A percentile compares a stretch with the other conserved stretches of the same genome.
Evolutionary conservation across 306 rosid species (phyloP).

Genomic region (Vigna unguiculata): DNA sequence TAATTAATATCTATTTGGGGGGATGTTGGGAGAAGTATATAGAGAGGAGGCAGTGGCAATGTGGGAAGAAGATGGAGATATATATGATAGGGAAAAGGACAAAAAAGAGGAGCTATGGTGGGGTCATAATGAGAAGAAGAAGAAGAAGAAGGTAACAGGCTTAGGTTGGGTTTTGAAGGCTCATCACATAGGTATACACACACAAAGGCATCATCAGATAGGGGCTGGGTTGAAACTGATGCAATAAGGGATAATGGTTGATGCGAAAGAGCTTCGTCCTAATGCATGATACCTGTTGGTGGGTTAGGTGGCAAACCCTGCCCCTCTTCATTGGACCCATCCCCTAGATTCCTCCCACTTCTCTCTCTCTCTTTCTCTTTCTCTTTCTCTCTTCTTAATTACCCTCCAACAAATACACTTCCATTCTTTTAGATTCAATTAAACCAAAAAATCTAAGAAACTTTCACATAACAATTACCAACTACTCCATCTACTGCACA

Average conservation of each 20-base stretch:
- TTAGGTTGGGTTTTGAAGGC: slow-evolving; percentile 39
- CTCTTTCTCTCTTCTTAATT: neutral
- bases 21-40: slow-evolving; percentile 30
- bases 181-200: slow-evolving; percentile 26
- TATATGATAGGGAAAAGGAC: slow-evolving; percentile 39
- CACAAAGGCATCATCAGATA: neutral
- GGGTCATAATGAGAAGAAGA: slow-evolving; percentile 41
- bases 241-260: slow-evolving; percentile 62
- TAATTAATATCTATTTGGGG: slow-evolving; percentile 7
- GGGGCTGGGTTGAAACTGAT: slow-evolving; percentile 33
- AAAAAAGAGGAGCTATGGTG: slow-evolving; percentile 53
- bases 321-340: slow-evolving; percentile 92
- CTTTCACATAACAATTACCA: too few species aligned
- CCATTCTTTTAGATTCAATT: slow-evolving; percentile 17
- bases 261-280: slow-evolving; percentile 78
- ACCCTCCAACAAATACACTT: slow-evolving; percentile 13
- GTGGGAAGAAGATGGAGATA: slow-evolving; percentile 12
- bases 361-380: slow-evolving; percentile 32
- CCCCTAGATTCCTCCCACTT: slow-evolving; percentile 75
- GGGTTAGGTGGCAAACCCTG: slow-evolving; percentile 95
- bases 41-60: slow-evolving; percentile 36
- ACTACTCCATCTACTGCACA: slow-evolving; percentile 22
- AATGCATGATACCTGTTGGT: slow-evolving; percentile 92
- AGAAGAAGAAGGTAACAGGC: slow-evolving; percentile 18
- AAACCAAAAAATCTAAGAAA: too few species aligned